Evolutionary conservation across 345 rosid species (phyloP), one percentile per base, ranked within the genome.

Genomic region (Euclidium syriacum): DNA sequence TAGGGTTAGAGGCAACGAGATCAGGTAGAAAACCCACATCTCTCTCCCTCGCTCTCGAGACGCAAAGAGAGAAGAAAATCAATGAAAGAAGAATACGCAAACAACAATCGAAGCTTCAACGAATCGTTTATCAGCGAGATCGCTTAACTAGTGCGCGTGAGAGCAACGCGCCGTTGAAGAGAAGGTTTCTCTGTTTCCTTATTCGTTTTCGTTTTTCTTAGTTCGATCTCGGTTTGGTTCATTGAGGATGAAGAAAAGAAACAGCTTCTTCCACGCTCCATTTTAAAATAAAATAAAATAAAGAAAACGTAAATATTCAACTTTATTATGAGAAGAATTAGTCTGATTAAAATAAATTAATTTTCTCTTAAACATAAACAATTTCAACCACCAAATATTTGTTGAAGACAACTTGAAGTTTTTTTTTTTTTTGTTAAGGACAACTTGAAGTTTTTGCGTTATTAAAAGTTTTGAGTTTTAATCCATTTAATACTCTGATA

Each of bases 21-120:
- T 90, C 89, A 88, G 74, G 76, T 95, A 95, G 74, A 90, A 90
- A 48, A 88, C 98, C 99, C 95, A 88, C 99, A 95, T 95, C 80
- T 75, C 77, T 60, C 60, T 20, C 25, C 16, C 20, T 16, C 42
- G 51, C 58, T 15, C 49, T 20, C n/a, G 0, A 5, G 15, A 12
- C 27, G 51, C 42, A 36, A 7, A 46, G 52, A 24, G 26, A 18
- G 5, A 26, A 35, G 39, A 49, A 36, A 66, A 15, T 9, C n/a
- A 46, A 24, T 11, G 8, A 10, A 52, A 16, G 5, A 19, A 8
- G 27, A n/a, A n/a, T n/a, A n/a, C n/a, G n/a, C n/a, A n/a, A n/a
- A n/a, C 1, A 6, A 8, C 51, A 49, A 27, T 18, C 40, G 22
- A 29, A 59, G 49, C 44, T 70, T 8, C 18, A 17, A 6, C 44